phyloP scores from a whole-genome alignment of 169 alveolate species.

The Blepharisma undulans region DNA sequence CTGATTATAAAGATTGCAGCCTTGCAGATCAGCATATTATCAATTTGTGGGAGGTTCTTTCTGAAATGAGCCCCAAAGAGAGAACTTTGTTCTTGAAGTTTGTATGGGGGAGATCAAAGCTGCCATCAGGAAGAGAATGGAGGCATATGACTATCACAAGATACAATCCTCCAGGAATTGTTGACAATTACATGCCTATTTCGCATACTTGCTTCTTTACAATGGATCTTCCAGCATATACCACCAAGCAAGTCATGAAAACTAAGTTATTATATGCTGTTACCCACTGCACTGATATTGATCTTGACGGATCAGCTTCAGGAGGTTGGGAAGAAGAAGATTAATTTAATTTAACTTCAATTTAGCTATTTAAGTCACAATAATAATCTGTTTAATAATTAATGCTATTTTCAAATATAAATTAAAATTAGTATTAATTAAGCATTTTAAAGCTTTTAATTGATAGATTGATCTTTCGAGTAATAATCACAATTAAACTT shows the following conservation, averaged over 20 bases:
- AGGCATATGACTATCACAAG: conserved; percentile 17
- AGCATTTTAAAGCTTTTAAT: too few relatives aligned
- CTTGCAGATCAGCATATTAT: neutral
- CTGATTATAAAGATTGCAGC: conserved; percentile 82
- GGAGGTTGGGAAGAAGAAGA: conserved; percentile 46
- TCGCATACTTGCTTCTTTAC: conserved; percentile 72
- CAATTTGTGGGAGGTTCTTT: conserved; percentile 86
- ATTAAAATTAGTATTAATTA: too few relatives aligned
- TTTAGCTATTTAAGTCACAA: too few relatives aligned
- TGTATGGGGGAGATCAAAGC: conserved; percentile 92
- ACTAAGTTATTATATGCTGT: conserved; percentile 62
- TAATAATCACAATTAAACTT: too few relatives aligned
- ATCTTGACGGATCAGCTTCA: conserved; percentile 50
- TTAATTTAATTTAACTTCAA: neutral
- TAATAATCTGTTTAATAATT: too few relatives aligned
- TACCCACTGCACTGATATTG: conserved; percentile 42
- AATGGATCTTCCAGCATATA: conserved; percentile 64
- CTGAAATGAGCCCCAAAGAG: conserved; percentile 78
- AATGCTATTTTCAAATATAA: too few relatives aligned
- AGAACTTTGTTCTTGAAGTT: conserved; percentile 84
- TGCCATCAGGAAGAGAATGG: conserved; percentile 68
- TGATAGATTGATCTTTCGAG: too few relatives aligned
- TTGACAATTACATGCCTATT: conserved; percentile 47
- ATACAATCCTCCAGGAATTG: conserved; percentile 3
- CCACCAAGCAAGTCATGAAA: conserved; percentile 49